Percentiles rank a stretch among this genome's conserved stretches.
Conservation (phyloP, 352 stramenopile genomes). For the Phytopythium oedochilum region DNA sequence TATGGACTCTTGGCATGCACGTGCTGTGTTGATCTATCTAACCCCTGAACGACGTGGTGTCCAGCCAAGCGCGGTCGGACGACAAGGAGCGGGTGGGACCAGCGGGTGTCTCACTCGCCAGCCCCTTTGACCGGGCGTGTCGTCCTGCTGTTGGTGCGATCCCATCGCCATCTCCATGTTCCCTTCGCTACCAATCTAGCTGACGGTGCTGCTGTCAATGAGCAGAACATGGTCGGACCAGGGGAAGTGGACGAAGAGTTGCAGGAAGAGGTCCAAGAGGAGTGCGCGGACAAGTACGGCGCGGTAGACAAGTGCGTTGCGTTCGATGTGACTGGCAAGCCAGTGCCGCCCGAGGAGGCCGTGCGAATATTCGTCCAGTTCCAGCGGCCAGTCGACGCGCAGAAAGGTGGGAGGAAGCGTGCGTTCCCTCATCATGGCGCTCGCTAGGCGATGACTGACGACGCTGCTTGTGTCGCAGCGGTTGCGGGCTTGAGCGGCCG, state of each 20-base stretch:
- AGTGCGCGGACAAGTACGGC: conserved; percentile 83
- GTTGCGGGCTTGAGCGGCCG: conserved; percentile 77
- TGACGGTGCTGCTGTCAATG: background rate
- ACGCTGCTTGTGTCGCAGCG: conserved; percentile 22
- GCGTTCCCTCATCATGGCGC: background rate
- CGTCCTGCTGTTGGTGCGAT: conserved; percentile 26
- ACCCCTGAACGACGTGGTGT: background rate
- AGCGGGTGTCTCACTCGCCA: conserved; percentile 3
- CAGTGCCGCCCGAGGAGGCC: conserved; percentile 51
- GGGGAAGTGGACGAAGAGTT: conserved; percentile 88
- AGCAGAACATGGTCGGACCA: conserved; percentile 89
- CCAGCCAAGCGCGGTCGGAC: background rate
- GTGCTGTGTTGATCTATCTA: background rate
- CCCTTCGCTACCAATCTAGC: background rate
- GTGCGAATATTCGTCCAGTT: conserved; percentile 91
- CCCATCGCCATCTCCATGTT: background rate
- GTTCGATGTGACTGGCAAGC: conserved; percentile 45
- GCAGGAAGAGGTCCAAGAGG: conserved; percentile 84
- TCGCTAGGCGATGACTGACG: background rate
- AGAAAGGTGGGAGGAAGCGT: conserved; percentile 48
- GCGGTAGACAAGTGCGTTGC: conserved; percentile 74
- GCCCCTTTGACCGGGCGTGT: conserved; percentile 14
- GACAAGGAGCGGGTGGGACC: conserved; percentile 21
- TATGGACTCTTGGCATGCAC: background rate
- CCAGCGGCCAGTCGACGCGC: conserved; percentile 47